Evolutionary conservation across 805 yeast genomes (phyloP), one percentile per base, ranked within the genome.

Genomic region (Saccharomycopsis babjevae): DNA sequence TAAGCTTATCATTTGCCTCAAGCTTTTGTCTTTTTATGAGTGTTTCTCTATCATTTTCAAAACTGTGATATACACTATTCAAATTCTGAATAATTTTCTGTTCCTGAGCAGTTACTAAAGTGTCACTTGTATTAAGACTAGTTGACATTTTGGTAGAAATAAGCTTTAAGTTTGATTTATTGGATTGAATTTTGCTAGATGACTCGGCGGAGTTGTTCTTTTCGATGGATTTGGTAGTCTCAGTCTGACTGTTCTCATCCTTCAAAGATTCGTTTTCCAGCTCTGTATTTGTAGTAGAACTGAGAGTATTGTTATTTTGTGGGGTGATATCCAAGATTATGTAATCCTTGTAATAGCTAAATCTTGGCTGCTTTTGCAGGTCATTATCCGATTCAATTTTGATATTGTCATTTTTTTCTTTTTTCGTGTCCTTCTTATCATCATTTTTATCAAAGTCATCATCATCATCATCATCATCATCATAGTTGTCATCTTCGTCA

Each of bases 1-100:
- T 72, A 66, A 87, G 83, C 68, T 87, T 80, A 70, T 92, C 96
- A 60, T 89, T 85, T 66, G 86, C 88, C 67, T 89, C 96, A 38
- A 92, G 75, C 68, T 85, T 88, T 63, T 89, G 73, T 68, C 94
- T 79, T 67, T 89, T 88, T 59, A 85, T 76, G 59, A 89, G 76
- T 1, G 92, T 88, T 59, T 89, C 96, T 61, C 69, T 73, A 70
- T 88, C 96, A 68, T 83, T 81, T 69, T 88, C 96, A 68, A 86
- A 86, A 66, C 79, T 83, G 68, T 88, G 94, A 68, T 88, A 88
- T 3, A 87, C 81, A 66, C 82, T 85, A 72, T 84, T 84, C 74
- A 86, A 86, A 68, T 83, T 86, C 62, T 78, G 81, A 61, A 87
- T 70, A 5, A 69, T 61, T 64, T 71, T 70, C 38, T 74, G 62